Conservation (phyloP, 345 rosid genomes). For the Leavenworthia alabamica region DNA sequence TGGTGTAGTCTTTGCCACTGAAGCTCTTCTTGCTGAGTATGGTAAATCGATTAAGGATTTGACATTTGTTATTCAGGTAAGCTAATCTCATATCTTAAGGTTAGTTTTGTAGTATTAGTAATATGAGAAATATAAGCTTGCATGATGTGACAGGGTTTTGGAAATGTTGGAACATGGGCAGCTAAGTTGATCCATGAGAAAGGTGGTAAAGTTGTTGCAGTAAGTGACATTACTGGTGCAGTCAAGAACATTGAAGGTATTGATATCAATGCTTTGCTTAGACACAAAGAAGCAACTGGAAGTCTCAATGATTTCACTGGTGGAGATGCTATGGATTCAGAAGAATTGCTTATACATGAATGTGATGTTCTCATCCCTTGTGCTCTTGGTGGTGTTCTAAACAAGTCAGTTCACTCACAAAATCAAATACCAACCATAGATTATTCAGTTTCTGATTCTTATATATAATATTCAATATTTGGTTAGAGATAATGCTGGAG, state of each 20-base stretch:
- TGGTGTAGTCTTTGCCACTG: constrained; percentile 81
- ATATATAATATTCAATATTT: background rate
- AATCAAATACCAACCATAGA: background rate
- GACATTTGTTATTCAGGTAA: constrained; percentile 90
- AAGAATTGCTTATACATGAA: constrained; percentile 67
- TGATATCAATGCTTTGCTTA: constrained; percentile 48
- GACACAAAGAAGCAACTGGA: constrained; percentile 56
- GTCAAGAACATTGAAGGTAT: constrained; percentile 77
- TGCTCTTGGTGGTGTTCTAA: constrained; percentile 92
- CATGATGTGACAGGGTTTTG: constrained; percentile 62
- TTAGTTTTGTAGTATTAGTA: background rate
- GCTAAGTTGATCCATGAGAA: constrained; percentile 75
- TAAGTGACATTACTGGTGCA: constrained; percentile 93
- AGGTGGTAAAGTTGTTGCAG: constrained; percentile 91
- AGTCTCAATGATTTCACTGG: constrained; percentile 62
- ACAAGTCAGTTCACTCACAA: constrained; percentile 43
- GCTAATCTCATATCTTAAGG: background rate
- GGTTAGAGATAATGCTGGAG: constrained; percentile 80
- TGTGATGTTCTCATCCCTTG: constrained; percentile 98
- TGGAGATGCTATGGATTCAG: constrained; percentile 61
- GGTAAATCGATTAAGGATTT: constrained; percentile 70
- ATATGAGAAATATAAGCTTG: background rate
- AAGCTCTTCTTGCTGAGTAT: constrained; percentile 85
- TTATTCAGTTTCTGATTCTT: background rate
- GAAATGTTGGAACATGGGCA: constrained; percentile 97